Percentiles rank a stretch among this genome's conserved stretches.
phyloP scores from a whole-genome alignment of 106 monocot genomes.

The Dendrobium huoshanense region DNA sequence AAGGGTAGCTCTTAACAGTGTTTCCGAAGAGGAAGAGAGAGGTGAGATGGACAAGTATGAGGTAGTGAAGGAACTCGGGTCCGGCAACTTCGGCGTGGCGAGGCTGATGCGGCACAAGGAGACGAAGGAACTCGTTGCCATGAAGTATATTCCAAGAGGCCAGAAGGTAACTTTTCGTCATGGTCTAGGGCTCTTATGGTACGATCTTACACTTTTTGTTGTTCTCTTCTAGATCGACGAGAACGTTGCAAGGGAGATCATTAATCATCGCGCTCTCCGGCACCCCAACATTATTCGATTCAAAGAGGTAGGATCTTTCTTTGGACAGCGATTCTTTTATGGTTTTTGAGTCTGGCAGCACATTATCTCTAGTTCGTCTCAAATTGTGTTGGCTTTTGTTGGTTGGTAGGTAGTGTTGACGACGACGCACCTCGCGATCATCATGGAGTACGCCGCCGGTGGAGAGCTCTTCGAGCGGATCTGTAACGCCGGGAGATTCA shows the following conservation, averaged over 20 bases:
- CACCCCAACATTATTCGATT: slow-evolving; percentile 91
- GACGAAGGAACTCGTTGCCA: slow-evolving; percentile 94
- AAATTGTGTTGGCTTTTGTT: neutral
- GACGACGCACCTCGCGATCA: slow-evolving; percentile 78
- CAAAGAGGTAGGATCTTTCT: slow-evolving; percentile 41
- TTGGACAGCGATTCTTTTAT: neutral
- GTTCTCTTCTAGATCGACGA: slow-evolving; percentile 52
- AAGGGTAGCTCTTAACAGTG: neutral
- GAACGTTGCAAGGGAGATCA: slow-evolving; percentile 89
- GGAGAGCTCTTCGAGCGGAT: slow-evolving; percentile 94
- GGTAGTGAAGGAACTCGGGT: slow-evolving; percentile 72
- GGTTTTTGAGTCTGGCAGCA: neutral
- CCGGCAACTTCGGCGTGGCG: slow-evolving; percentile 94
- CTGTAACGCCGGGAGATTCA: slow-evolving; percentile 67
- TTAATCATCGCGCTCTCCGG: slow-evolving; percentile 70
- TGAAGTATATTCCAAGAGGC: slow-evolving; percentile 94
- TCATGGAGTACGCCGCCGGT: slow-evolving; percentile 90
- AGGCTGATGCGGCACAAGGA: slow-evolving; percentile 85
- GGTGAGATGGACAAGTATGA: slow-evolving; percentile 90
- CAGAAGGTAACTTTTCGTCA: slow-evolving; percentile 42
- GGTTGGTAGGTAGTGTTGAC: slow-evolving; percentile 62
- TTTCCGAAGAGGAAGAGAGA: neutral
- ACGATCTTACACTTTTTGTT: neutral
- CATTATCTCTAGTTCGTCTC: neutral
- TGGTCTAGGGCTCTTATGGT: neutral